Base-by-base conservation (phyloP, 371 early-diverging fungal species). In the Dichotomocladium elegans region DNA sequence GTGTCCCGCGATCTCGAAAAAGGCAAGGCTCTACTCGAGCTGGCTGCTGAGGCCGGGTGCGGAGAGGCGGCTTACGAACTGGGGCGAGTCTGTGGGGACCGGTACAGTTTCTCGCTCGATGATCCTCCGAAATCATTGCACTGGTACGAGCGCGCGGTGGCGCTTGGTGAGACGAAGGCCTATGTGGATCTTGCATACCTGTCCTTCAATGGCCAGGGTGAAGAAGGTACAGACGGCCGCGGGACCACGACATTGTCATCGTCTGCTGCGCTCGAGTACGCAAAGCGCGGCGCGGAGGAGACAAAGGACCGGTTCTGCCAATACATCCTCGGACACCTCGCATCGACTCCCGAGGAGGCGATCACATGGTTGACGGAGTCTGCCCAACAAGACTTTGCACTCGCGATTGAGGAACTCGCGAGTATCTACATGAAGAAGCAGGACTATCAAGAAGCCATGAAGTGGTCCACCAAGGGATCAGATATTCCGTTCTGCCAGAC, bases 231-330 rank as follows among this genome's bases (percentile, higher is more conserved):
- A 41, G 48, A 40, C 2, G 17, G 21, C 10, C n/a, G 35, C 10
- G n/a, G n/a, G n/a, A n/a, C n/a, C n/a, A n/a, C n/a, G n/a, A n/a
- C n/a, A n/a, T n/a, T n/a, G n/a, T n/a, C n/a, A n/a, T n/a, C n/a
- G n/a, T 27, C 15, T 25, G 22, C 33, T 28, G 74, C 76, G 0
- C 61, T 67, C 22, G 44, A 58, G 1, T 69, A 69, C 54, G 76
- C 76, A 1, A 55, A 45, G 10, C 54, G 63, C 30, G 76, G 76
- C 2, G 70, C 74, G 9, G 19, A 60, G 24, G 14, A 31, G 12
- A 48, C 61, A 5, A 63, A 64, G 17, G 76, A 75, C 30, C 66
- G 67, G 11, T 75, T 70, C 19, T 75, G 76, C 40, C 76, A 75
- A 28, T 75, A 75, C 17, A 66, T 75, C 37, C 47, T 69, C 28